These are phyloP conservation scores for Umbelopsis sp. DNA, from an alignment of 192 early-diverging fungal species.

Conservation along the genomic window DNA sequence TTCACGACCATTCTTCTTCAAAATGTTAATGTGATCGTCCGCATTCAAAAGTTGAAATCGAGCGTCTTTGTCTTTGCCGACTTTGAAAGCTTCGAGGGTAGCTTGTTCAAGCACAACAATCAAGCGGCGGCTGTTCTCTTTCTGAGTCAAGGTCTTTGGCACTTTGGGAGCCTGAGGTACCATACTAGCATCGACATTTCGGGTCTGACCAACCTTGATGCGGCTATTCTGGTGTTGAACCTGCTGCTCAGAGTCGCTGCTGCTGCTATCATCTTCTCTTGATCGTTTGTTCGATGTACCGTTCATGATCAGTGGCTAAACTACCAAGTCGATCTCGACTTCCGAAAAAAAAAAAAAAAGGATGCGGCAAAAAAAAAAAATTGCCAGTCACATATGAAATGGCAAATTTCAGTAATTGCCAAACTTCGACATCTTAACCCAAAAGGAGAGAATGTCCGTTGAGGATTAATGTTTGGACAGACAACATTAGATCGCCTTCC, in stretches of 20 bases:
- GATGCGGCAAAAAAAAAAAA: neutral
- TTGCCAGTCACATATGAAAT: constrained; percentile 3
- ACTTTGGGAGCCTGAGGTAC: constrained; percentile 73
- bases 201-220: constrained; percentile 35
- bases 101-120: constrained; percentile 94
- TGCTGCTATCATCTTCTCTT: constrained; percentile 4
- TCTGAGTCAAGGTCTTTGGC: constrained; percentile 77
- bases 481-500: constrained; percentile 20
- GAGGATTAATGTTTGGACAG: neutral
- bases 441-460: neutral
- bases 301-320: neutral
- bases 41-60: constrained; percentile 92
- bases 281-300: constrained; percentile 11
- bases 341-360: constrained; percentile 27
- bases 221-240: constrained; percentile 18
- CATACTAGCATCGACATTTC: constrained; percentile 45
- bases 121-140: constrained; percentile 75
- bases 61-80: constrained; percentile 74
- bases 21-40: constrained; percentile 90
- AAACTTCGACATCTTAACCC: neutral
- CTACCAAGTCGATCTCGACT: neutral
- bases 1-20: constrained; percentile 84
- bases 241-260: neutral
- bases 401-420: neutral
- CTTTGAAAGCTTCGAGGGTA: constrained; percentile 90